phyloP scores from a whole-genome alignment of 352 stramenopile species.

The Salisapilia sapeloensis region DNA sequence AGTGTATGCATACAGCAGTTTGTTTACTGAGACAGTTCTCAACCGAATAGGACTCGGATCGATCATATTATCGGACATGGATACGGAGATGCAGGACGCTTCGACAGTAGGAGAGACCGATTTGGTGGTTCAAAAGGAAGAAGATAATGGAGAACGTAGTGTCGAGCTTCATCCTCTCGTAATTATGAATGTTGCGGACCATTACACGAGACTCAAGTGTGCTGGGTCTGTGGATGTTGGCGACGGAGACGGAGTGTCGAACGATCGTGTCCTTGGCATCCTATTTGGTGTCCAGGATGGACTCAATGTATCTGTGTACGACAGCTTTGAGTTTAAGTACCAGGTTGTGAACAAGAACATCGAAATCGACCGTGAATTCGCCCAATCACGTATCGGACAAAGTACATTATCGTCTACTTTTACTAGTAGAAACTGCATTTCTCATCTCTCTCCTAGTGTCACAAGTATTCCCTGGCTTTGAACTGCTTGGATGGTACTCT shows the following conservation, averaged over 20 bases:
- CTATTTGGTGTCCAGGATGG: slow-evolving; percentile 87
- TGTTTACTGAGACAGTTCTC: too few species aligned
- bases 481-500: slow-evolving; percentile 82
- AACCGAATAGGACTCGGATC: too few species aligned
- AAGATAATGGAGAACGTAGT: slow-evolving; percentile 38
- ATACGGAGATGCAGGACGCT: slow-evolving; percentile 39
- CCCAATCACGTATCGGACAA: slow-evolving; percentile 61
- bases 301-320: slow-evolving; percentile 60
- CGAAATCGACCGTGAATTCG: slow-evolving; percentile 71
- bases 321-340: slow-evolving; percentile 82
- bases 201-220: slow-evolving; percentile 83
- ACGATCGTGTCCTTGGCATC: slow-evolving; percentile 67
- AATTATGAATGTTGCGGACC: slow-evolving; percentile 90
- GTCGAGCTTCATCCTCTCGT: slow-evolving; percentile 79
- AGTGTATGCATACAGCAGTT: too few species aligned
- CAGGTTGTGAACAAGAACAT: slow-evolving; percentile 30
- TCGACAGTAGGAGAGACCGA: slow-evolving; percentile 13
- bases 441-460: slow-evolving; percentile 17
- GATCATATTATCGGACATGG: slow-evolving; percentile 13
- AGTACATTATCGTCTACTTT: slow-evolving; percentile 21
- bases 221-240: slow-evolving; percentile 5
- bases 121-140: slow-evolving; percentile 25
- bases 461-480: slow-evolving; percentile 75
- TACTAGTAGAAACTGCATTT: background rate
- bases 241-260: slow-evolving; percentile 24